Conservation (phyloP, 345 rosid genomes). For the Melaleuca alternifolia region DNA sequence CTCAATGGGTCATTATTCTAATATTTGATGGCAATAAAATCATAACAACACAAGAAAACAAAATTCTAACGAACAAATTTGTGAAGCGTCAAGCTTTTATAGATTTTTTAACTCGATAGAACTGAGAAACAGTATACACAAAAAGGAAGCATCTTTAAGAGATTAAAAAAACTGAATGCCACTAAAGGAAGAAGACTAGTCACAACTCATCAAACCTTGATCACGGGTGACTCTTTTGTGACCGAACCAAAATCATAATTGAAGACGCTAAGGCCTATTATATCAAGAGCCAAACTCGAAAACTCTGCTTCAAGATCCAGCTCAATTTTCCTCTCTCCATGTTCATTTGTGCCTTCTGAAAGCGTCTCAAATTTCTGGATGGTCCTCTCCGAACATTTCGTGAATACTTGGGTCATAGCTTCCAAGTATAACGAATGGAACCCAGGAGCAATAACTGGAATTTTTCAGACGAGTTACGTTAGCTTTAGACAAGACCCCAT, state of each 20-base stretch:
- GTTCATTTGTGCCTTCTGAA: slow-evolving; percentile 26
- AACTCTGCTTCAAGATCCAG: slow-evolving; percentile 94
- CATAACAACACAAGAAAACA: background rate
- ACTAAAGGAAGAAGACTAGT: background rate
- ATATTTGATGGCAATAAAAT: background rate
- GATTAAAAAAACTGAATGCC: background rate
- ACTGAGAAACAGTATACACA: background rate
- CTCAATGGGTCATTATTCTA: background rate
- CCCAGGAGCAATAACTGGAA: slow-evolving; percentile 84
- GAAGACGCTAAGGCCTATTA: slow-evolving; percentile 91
- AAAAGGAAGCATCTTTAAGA: background rate
- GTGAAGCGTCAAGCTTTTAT: background rate
- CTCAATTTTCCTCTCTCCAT: slow-evolving; percentile 37
- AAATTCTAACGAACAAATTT: background rate
- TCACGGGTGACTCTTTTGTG: slow-evolving; percentile 88
- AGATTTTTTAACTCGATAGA: background rate
- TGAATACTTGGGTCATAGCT: slow-evolving; percentile 80
- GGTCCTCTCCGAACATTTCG: slow-evolving; percentile 66
- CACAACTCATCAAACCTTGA: slow-evolving; percentile 42
- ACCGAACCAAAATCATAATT: slow-evolving; percentile 92
- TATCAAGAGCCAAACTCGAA: slow-evolving; percentile 89
- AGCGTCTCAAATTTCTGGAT: slow-evolving; percentile 64
- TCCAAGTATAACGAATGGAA: slow-evolving; percentile 76
- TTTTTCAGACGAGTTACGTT: background rate
- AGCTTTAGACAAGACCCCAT: background rate